A percentile compares a stretch with the other conserved stretches of the same genome.
These are phyloP conservation scores for Quercus cerris DNA, from an alignment of 306 rosid species.

Conservation along the genomic window DNA sequence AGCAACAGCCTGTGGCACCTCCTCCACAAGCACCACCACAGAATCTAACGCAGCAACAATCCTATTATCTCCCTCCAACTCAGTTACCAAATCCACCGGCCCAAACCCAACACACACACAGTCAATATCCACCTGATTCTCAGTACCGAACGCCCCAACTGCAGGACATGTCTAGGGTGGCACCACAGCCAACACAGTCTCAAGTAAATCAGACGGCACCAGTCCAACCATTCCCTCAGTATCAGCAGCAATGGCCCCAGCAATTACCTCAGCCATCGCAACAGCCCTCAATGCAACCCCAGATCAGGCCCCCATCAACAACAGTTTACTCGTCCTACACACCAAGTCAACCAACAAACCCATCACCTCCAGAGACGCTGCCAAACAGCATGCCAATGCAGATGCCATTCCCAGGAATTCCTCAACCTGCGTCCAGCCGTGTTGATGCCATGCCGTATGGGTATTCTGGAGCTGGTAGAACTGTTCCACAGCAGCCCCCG, in stretches of 20 bases:
- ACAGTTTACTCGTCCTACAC: slow-evolving; percentile 61
- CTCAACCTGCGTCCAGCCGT: slow-evolving; percentile 62
- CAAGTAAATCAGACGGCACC: slow-evolving; percentile 61
- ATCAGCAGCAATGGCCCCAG: slow-evolving; percentile 52
- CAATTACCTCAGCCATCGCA: slow-evolving; percentile 50
- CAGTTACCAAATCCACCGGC: slow-evolving; percentile 56
- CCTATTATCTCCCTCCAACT: slow-evolving; percentile 68
- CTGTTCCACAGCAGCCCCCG: slow-evolving; percentile 70
- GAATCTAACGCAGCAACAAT: slow-evolving; percentile 52
- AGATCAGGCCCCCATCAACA: slow-evolving; percentile 54
- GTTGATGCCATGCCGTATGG: slow-evolving; percentile 68
- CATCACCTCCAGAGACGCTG: slow-evolving; percentile 55
- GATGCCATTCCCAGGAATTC: slow-evolving; percentile 64
- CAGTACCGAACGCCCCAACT: slow-evolving; percentile 65
- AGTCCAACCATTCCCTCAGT: slow-evolving; percentile 68
- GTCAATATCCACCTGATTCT: slow-evolving; percentile 63
- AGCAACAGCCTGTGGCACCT: slow-evolving; percentile 49
- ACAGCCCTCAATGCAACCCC: slow-evolving; percentile 65
- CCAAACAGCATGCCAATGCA: slow-evolving; percentile 95
- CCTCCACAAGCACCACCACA: slow-evolving; percentile 56
- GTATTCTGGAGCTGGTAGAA: slow-evolving; percentile 63
- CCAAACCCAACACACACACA: slow-evolving; percentile 56
- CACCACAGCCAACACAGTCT: slow-evolving; percentile 58
- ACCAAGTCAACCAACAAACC: slow-evolving; percentile 58
- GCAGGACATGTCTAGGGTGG: slow-evolving; percentile 55